These are phyloP conservation scores for Alnus rubra DNA, from an alignment of 306 rosid genomes.

Conservation along the genomic window DNA sequence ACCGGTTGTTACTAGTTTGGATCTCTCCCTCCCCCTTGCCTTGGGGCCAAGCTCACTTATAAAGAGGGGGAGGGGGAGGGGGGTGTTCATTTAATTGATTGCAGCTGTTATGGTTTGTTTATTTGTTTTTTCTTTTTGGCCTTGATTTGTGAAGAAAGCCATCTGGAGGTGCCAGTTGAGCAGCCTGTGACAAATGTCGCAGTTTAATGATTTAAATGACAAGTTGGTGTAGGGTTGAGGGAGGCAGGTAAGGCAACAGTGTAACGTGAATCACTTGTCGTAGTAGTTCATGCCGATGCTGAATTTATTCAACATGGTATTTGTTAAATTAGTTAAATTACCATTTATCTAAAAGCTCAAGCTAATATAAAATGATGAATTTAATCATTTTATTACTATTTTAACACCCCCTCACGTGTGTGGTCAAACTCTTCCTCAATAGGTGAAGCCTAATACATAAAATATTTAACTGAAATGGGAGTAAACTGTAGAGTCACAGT, in stretches of 20 bases:
- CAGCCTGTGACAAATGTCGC: not conserved
- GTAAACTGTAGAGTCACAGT: too few species aligned
- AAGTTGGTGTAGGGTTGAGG: conserved; percentile 1
- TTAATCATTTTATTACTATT: too few species aligned
- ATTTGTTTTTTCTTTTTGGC: not conserved
- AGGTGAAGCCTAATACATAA: too few species aligned
- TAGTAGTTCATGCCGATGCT: not conserved
- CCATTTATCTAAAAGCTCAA: too few species aligned
- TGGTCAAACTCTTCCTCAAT: too few species aligned
- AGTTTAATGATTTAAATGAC: not conserved
- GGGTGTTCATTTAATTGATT: too few species aligned
- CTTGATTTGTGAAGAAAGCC: not conserved
- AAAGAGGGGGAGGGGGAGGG: not conserved
- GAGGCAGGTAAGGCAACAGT: not conserved
- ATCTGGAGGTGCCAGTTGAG: not conserved
- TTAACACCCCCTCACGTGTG: too few species aligned
- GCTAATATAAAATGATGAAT: too few species aligned
- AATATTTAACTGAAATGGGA: too few species aligned
- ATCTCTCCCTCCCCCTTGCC: not conserved
- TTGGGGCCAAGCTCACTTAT: not conserved
- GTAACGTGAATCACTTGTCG: not conserved
- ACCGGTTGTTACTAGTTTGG: not conserved
- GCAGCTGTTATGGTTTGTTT: not conserved
- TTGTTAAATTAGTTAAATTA: not conserved
- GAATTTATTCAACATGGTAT: not conserved